These are phyloP conservation scores for Saccharomyces eubayanus DNA, from an alignment of 805 yeast genomes.

Conservation along the genomic window DNA sequence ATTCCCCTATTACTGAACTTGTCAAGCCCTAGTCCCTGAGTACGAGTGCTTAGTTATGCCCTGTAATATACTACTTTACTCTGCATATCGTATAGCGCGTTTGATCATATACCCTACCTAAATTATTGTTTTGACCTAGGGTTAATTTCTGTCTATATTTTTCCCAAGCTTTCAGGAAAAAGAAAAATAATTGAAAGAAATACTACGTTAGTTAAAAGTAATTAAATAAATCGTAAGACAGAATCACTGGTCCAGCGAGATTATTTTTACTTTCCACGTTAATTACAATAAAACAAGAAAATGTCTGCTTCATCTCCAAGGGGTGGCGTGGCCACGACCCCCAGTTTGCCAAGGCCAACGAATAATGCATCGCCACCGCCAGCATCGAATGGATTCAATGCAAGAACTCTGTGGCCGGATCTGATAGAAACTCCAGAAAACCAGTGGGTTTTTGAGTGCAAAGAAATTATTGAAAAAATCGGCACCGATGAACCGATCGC, in stretches of 20 bases:
- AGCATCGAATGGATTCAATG: slow-evolving; percentile 13
- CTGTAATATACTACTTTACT: background rate
- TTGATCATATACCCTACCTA: background rate
- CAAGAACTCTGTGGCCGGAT: slow-evolving; percentile 31
- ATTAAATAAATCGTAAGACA: background rate
- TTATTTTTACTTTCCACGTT: background rate
- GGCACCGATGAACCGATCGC: slow-evolving; percentile 16
- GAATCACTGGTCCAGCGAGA: background rate
- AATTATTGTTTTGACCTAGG: background rate
- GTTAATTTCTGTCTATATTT: background rate
- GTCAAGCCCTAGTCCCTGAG: background rate
- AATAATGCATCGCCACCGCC: background rate
- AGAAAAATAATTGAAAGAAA: background rate
- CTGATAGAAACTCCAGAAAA: slow-evolving; percentile 27
- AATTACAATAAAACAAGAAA: background rate
- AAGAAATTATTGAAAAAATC: slow-evolving; percentile 26
- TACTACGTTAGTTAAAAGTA: background rate
- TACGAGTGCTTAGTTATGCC: background rate
- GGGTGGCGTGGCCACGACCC: background rate
- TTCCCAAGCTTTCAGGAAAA: background rate
- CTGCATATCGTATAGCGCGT: background rate
- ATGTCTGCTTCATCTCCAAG: background rate
- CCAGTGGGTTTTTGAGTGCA: slow-evolving; percentile 25
- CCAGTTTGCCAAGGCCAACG: background rate
- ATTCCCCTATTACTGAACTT: background rate